Evolutionary conservation across 331 rosid genomes (phyloP).

Genomic region (Erythrophleum ivorense): DNA sequence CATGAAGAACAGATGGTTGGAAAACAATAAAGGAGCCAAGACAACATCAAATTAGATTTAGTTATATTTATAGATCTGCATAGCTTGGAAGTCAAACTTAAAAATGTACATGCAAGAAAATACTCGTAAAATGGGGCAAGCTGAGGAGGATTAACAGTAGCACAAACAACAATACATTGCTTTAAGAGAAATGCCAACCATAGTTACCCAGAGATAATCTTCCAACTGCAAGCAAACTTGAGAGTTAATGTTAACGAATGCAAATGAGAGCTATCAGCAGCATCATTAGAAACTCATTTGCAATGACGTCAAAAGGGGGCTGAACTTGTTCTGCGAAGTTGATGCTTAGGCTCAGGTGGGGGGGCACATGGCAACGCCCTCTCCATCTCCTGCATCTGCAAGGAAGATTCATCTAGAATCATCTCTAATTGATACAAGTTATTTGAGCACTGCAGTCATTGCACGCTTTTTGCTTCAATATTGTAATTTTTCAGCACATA

Average conservation of each 20-base stretch:
- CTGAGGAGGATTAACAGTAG: conserved; percentile 20
- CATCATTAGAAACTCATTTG: conserved; percentile 23
- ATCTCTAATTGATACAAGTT: background rate
- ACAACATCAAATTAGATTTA: conserved; percentile 30
- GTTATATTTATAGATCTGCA: conserved; percentile 32
- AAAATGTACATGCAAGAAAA: conserved; percentile 44
- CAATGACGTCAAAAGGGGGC: conserved; percentile 46
- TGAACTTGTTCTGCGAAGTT: conserved; percentile 60
- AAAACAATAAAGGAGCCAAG: conserved; percentile 27
- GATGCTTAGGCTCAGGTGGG: conserved; percentile 55
- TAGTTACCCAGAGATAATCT: conserved; percentile 25
- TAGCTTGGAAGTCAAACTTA: conserved; percentile 37
- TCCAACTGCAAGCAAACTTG: conserved; percentile 40
- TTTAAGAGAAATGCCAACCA: background rate
- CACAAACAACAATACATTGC: conserved; percentile 17
- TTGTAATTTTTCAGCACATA: conserved; percentile 14
- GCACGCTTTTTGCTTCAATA: conserved; percentile 20
- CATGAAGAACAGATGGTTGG: background rate
- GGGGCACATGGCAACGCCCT: conserved; percentile 47
- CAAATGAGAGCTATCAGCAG: conserved; percentile 23
- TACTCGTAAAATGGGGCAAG: conserved; percentile 36
- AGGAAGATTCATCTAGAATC: conserved; percentile 20
- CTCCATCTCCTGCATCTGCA: conserved; percentile 58
- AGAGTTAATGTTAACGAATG: conserved; percentile 30
- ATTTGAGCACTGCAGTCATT: background rate